These are phyloP conservation scores for Solanum etuberosum DNA, from an alignment of 257 asterid genomes.

Conservation along the genomic window DNA sequence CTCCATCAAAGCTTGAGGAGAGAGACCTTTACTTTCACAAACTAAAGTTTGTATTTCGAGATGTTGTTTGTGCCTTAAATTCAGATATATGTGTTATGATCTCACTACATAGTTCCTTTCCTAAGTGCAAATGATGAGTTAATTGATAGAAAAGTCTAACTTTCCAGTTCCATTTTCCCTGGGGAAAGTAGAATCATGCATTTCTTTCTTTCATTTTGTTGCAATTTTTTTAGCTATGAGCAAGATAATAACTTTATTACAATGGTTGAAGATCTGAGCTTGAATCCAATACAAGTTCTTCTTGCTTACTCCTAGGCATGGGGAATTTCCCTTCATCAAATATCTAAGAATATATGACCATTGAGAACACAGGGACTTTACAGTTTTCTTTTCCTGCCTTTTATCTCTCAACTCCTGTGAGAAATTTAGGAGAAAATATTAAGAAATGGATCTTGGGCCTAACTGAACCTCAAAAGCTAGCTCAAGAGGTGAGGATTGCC, in stretches of 20 bases:
- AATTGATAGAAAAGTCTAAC: neutral
- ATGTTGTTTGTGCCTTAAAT: neutral
- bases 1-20: constrained; percentile 96
- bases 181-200: neutral
- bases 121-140: neutral
- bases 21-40: constrained; percentile 97
- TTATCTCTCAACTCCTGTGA: neutral
- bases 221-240: neutral
- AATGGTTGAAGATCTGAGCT: neutral
- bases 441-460: neutral
- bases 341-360: neutral
- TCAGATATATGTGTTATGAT: neutral
- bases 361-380: neutral
- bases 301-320: neutral
- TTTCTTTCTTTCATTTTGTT: neutral
- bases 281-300: neutral
- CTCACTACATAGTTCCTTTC: neutral
- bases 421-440: neutral
- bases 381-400: neutral
- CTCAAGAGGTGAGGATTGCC: neutral
- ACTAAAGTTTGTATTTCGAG: constrained; percentile 51
- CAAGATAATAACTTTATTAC: neutral
- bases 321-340: neutral
- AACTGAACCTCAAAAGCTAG: neutral
- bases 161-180: neutral